These are phyloP conservation scores for Coemansia sp. DNA, from an alignment of 192 early-diverging fungal species.

Conservation along the genomic window DNA sequence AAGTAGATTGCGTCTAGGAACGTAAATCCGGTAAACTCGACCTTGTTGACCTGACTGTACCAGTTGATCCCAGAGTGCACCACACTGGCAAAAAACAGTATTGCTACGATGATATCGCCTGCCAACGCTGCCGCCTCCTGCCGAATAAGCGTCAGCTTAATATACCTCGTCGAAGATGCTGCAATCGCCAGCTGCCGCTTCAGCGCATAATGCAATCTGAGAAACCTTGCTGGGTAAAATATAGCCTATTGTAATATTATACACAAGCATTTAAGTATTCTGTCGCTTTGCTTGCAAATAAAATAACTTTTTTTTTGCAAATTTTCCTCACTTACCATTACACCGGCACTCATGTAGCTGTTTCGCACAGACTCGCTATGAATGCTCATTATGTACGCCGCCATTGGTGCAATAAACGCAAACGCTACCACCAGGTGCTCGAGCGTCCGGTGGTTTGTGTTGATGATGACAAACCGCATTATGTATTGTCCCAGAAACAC, in stretches of 20 bases:
- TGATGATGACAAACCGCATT: conserved; percentile 39
- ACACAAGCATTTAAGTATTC: too few relatives aligned
- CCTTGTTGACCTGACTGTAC: conserved; percentile 32
- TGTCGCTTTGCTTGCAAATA: too few relatives aligned
- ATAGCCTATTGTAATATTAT: conserved; percentile 41
- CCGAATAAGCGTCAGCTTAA: conserved; percentile 32
- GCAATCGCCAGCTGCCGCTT: conserved; percentile 29
- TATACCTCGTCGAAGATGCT: conserved; percentile 13
- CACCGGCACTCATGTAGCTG: conserved; percentile 53
- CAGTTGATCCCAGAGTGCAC: conserved; percentile 52
- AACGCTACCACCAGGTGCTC: conserved; percentile 45
- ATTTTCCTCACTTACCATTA: conserved; percentile 28
- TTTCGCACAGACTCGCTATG: conserved; percentile 17
- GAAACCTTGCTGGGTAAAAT: conserved; percentile 51
- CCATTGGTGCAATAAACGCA: conserved; percentile 32
- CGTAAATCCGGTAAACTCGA: conserved; percentile 22
- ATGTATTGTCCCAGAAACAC: conserved; percentile 37
- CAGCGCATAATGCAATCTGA: conserved; percentile 38
- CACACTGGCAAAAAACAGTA: conserved; percentile 40
- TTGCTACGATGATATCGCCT: conserved; percentile 40
- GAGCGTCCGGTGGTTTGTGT: conserved; percentile 28
- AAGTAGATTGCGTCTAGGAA: conserved; percentile 53
- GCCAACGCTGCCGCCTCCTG: conserved; percentile 35
- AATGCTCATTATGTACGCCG: conserved; percentile 31
- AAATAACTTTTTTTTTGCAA: background rate